These are phyloP conservation scores for Diaporthe eres DNA, from an alignment of 2,329 filamentous ascomycete species.

Conservation along the genomic window DNA sequence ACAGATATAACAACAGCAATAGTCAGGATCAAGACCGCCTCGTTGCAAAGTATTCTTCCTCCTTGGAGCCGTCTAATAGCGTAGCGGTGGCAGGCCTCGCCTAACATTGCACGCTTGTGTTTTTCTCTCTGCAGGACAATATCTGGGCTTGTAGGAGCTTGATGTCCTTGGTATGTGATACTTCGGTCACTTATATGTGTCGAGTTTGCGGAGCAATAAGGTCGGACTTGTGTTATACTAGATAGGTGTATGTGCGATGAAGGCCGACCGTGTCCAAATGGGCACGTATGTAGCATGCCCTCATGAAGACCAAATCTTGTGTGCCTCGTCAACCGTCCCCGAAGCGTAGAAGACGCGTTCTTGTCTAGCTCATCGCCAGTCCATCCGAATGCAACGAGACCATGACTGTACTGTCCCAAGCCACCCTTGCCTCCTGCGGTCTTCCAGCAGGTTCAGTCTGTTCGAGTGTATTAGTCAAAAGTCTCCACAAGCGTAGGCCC, in stretches of 20 bases:
- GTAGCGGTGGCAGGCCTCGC: no score
- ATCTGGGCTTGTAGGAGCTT: no score
- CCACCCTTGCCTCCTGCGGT: not conserved
- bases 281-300: not conserved
- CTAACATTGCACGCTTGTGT: no score
- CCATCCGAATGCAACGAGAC: not conserved
- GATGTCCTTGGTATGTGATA: no score
- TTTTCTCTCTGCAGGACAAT: no score
- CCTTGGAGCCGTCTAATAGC: no score
- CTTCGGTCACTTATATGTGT: no score
- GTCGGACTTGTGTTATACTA: not conserved
- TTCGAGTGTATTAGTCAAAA: not conserved
- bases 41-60: no score
- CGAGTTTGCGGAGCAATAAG: no score
- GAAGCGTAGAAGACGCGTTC: not conserved
- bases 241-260: not conserved
- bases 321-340: not conserved
- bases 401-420: not conserved
- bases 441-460: not conserved
- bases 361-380: not conserved
- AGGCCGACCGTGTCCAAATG: not conserved
- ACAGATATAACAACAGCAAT: not conserved
- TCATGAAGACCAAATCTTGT: not conserved
- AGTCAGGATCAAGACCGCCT: no score
- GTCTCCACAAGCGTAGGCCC: not conserved